Evolutionary conservation across 495 filamentous ascomycete genomes (phyloP), one percentile per base, ranked within the genome.

Genomic region (Penicillium ochrochloron): DNA sequence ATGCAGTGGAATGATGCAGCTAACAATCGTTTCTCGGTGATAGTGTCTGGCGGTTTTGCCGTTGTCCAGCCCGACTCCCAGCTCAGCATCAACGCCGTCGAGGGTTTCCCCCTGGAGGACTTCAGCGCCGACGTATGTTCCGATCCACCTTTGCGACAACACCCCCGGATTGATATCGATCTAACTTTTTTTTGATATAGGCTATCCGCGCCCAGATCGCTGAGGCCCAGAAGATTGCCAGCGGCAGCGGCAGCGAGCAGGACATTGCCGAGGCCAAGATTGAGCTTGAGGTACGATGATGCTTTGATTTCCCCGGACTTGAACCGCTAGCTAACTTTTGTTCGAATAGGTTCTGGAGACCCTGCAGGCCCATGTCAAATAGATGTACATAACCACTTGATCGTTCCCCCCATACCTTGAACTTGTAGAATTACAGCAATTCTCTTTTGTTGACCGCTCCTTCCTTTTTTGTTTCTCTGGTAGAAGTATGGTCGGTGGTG

Each of bases 251-350:
- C 71, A 97, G 93, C 77, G 95, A 98, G 86, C 90, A 93, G 81
- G 95, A 99, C 74, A 91, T 97, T 78, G 94, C 93, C 61, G 95
- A 98, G 87, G 95, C 95, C 61, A 97, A 95, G 86, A 92, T 98
- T 76, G 96, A 99, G 84, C 81, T 99, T 66, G 95, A 98, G 91
- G 95, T 97, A 82, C 65, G 84, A 70, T 33, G 31, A 17, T 25
- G 33, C 37, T 27, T 62, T 21, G 19, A 9, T 14, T 25, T 17
- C 3, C 48, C 39, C 29, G n/a, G n/a, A 35, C 25, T 42, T 17
- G 5, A 15, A 54, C 15, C 33, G 41, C 23, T 25, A n/a, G 66
- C 66, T 74, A 63, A 73, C 60, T 25, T 48, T n/a, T n/a, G 11
- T 50, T 50, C 52, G 34, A 65, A 74, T 61, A 90, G 87, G 87